Evolutionary conservation across 2,329 filamentous ascomycete genomes (phyloP).

Genomic region (Claviceps sp.): DNA sequence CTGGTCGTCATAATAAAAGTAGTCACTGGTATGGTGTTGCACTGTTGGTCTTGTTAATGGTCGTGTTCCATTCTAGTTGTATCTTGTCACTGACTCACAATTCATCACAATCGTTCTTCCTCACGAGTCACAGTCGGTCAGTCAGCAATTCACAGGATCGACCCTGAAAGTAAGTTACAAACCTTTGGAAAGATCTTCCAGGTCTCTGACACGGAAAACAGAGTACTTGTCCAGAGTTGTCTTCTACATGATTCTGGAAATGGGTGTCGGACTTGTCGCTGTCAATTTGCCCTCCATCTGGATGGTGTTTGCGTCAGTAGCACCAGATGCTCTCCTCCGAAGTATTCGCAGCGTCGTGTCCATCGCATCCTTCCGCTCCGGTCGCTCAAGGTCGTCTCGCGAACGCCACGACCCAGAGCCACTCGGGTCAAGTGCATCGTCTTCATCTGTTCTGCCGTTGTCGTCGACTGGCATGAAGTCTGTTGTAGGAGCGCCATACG

Average conservation of each 20-base stretch:
- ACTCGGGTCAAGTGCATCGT: neutral
- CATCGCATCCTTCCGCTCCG: slow-evolving; percentile 2
- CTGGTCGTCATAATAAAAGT: slow-evolving; percentile 4
- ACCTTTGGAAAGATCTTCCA: neutral
- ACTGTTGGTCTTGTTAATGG: neutral
- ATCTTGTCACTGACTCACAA: neutral
- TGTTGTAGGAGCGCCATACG: neutral
- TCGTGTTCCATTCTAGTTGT: neutral
- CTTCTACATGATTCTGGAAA: slow-evolving; percentile 6
- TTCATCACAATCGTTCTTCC: neutral
- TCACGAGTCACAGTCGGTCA: neutral
- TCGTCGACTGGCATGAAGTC: neutral
- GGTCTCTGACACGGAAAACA: neutral
- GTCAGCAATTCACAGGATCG: neutral
- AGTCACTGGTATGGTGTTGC: neutral
- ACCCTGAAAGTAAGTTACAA: neutral
- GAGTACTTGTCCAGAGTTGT: slow-evolving; percentile 1
- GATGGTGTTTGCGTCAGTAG: slow-evolving; percentile 5
- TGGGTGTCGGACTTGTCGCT: slow-evolving; percentile 5
- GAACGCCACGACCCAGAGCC: neutral
- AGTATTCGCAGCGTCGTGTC: slow-evolving; percentile 7
- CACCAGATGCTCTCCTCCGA: slow-evolving; percentile 6
- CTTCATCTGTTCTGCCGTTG: neutral
- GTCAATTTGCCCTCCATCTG: slow-evolving; percentile 8
- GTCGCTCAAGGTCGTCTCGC: neutral